A percentile compares a stretch with the other conserved stretches of the same genome.
Conservation (phyloP, 306 rosid species). For the Trifolium fragiferum region DNA sequence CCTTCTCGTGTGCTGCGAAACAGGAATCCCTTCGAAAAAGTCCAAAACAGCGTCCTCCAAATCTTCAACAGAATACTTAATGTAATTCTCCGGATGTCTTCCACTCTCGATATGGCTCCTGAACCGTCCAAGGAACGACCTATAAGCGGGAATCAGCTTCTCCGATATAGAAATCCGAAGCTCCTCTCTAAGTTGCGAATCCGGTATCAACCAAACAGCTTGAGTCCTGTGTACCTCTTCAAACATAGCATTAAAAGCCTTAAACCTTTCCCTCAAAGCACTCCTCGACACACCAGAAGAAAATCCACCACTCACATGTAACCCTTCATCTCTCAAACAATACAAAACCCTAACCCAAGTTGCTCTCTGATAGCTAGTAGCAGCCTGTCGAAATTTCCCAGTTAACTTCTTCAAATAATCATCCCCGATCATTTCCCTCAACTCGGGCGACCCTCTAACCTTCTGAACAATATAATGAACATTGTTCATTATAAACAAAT, state of each 20-base stretch:
- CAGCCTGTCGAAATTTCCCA: slow-evolving; percentile 84
- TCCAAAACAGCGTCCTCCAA: slow-evolving; percentile 87
- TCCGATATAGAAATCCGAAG: slow-evolving; percentile 85
- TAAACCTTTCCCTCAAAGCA: slow-evolving; percentile 93
- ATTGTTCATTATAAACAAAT: slow-evolving; percentile 93
- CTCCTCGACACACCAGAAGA: slow-evolving; percentile 92
- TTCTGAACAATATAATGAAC: slow-evolving; percentile 97
- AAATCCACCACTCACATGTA: slow-evolving; percentile 85
- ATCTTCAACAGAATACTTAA: slow-evolving; percentile 90
- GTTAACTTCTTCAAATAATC: slow-evolving; percentile 84
- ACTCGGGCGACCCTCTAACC: slow-evolving; percentile 83
- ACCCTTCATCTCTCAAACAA: slow-evolving; percentile 90
- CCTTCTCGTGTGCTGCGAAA: slow-evolving; percentile 84
- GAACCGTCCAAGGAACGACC: slow-evolving; percentile 93
- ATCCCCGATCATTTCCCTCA: slow-evolving; percentile 91
- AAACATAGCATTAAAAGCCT: slow-evolving; percentile 91
- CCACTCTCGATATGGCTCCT: slow-evolving; percentile 92
- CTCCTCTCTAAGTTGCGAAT: slow-evolving; percentile 96
- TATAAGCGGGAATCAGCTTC: slow-evolving; percentile 89
- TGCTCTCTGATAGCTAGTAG: slow-evolving; percentile 91
- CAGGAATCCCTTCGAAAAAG: slow-evolving; percentile 82
- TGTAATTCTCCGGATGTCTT: slow-evolving; percentile 94
- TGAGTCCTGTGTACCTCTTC: slow-evolving; percentile 97
- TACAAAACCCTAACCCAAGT: slow-evolving; percentile 92
- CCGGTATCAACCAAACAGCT: slow-evolving; percentile 89